Evolutionary conservation across 257 asterid genomes (phyloP), one percentile per base, ranked within the genome.

Genomic region (Solanum pennellii): DNA sequence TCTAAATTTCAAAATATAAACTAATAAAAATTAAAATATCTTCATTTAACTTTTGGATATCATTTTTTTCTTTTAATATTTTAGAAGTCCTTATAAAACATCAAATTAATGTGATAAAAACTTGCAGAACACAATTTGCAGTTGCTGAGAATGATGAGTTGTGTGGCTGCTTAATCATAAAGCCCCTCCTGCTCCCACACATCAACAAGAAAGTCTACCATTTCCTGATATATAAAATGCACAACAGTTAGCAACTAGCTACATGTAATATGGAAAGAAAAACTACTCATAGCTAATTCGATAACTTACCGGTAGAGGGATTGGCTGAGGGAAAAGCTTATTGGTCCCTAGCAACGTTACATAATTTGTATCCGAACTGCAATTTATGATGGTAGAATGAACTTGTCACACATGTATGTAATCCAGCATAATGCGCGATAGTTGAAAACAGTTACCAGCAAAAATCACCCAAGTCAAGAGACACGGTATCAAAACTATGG

Each of bases 241-340:
- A 6, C 45, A 68, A 18, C 87, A 76, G 35, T 12, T 49, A 80
- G 44, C 52, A 68, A 85, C 76, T 41, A 82, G 39, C 71, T 21
- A 77, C 35, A 31, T 52, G 79, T 8, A 27, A 68, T 77, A 9
- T 47, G 25, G 31, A 59, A 29, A 27, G 44, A 45, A 33, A 74
- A 86, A 73, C 47, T 27, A 8, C 8, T 8, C 65, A 8, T 15
- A 52, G 29, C 45, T 33, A 29, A n/a, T 31, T 85, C 12, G n/a
- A 20, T 82, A 49, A 92, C 99, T 93, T 88, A 97, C 99, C 83
- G 96, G 59, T 87, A 97, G 89, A 23, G 98, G 98, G 86, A 95
- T 92, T 41, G 98, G 95, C 65, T 92, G 96, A 29, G 98, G 95
- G 87, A 97, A 95, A 71, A 94, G 95, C 88, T 94, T 97, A 91